Percentiles rank a stretch among this genome's conserved stretches.
phyloP scores from a whole-genome alignment of 139 green algal species.

The Volvox africanus region DNA sequence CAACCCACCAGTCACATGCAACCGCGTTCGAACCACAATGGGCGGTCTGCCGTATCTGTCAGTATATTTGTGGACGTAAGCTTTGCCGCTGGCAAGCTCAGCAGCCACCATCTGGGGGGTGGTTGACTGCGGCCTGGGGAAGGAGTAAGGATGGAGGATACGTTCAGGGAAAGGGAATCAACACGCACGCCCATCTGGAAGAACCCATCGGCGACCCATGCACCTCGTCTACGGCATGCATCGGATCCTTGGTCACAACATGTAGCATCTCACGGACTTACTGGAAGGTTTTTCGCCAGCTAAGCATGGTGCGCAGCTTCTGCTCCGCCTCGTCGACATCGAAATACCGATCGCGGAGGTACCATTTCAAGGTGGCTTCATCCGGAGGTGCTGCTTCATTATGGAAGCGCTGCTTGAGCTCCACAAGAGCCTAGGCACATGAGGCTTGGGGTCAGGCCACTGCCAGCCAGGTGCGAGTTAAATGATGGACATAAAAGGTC shows the following conservation, averaged over 20 bases:
- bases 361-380: slow-evolving; percentile 80
- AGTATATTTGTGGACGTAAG: slow-evolving; percentile 78
- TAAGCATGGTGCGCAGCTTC: slow-evolving; percentile 81
- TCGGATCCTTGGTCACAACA: no score
- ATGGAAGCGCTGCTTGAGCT: not conserved
- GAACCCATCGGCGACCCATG: no score
- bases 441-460: not conserved
- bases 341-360: slow-evolving; percentile 84
- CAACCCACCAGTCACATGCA: slow-evolving; percentile 59
- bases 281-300: slow-evolving; percentile 79
- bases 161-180: no score
- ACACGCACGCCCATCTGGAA: no score
- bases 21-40: slow-evolving; percentile 79
- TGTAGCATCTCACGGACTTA: slow-evolving; percentile 25
- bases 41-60: slow-evolving; percentile 88
- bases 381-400: slow-evolving; percentile 15
- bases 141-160: no score
- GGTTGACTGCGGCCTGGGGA: slow-evolving; percentile 68
- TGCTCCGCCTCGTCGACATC: slow-evolving; percentile 83
- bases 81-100: slow-evolving; percentile 89
- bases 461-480: not conserved
- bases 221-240: no score
- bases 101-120: slow-evolving; percentile 60
- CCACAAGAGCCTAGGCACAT: slow-evolving; percentile 1
- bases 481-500: not conserved